Conservation (phyloP, 225 moss, liverwort and hornwort genomes). For the Polytrichum commune region DNA sequence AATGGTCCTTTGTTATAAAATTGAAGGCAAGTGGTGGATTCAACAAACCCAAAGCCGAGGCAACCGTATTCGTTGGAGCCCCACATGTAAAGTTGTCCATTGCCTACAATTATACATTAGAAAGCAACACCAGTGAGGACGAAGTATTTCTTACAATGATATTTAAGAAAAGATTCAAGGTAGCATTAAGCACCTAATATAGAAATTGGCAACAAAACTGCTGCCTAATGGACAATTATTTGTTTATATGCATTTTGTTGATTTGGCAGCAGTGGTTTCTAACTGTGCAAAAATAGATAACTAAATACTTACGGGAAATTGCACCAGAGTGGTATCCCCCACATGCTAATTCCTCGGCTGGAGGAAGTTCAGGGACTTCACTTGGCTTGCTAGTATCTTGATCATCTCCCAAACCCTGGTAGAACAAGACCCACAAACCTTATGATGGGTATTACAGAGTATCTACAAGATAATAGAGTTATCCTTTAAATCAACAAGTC, state of each 20-base stretch:
- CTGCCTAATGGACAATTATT: no score
- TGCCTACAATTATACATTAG: slow-evolving; percentile 26
- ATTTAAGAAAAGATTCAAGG: no score
- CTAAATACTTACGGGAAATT: slow-evolving; percentile 51
- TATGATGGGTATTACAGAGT: not conserved
- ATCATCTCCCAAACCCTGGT: slow-evolving; percentile 73
- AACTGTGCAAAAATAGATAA: not conserved
- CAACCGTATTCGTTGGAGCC: slow-evolving; percentile 97
- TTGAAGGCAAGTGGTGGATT: not conserved
- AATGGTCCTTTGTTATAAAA: no score
- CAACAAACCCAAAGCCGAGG: slow-evolving; percentile 76
- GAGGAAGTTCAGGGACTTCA: slow-evolving; percentile 56
- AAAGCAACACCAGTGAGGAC: no score
- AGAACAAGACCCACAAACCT: not conserved
- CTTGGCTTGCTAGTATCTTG: slow-evolving; percentile 59
- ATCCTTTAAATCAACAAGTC: no score
- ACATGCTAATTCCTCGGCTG: slow-evolving; percentile 62
- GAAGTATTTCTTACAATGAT: no score
- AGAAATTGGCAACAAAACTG: no score
- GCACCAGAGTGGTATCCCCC: slow-evolving; percentile 93
- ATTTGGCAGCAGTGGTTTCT: no score
- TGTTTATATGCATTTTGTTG: no score
- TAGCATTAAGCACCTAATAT: no score
- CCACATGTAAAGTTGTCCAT: slow-evolving; percentile 94
- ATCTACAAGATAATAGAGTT: not conserved